Evolutionary conservation across 805 yeast genomes (phyloP).

Genomic region (Tetrapisispora taiwanensis): DNA sequence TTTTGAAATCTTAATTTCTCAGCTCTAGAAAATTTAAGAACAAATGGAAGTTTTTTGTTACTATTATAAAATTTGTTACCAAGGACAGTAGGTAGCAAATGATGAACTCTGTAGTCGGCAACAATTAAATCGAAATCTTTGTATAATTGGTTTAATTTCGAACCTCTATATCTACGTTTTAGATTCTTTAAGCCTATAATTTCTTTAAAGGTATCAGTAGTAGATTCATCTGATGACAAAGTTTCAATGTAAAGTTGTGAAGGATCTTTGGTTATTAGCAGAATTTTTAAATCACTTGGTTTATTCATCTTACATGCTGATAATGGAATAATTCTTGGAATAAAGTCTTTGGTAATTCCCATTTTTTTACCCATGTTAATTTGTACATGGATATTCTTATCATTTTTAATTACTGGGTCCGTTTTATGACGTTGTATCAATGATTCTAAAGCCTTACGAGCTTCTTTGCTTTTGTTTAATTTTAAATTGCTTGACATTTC

Average conservation of each 20-base stretch:
- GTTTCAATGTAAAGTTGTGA: conserved; percentile 44
- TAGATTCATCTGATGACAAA: conserved; percentile 40
- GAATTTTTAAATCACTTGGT: conserved; percentile 39
- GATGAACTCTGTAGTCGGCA: conserved; percentile 60
- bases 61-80: conserved; percentile 54
- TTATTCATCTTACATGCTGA: conserved; percentile 39
- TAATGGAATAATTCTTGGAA: conserved; percentile 52
- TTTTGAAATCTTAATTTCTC: conserved; percentile 31
- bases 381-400: conserved; percentile 30
- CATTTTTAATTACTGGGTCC: conserved; percentile 20
- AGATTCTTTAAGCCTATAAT: conserved; percentile 51
- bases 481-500: conserved; percentile 8
- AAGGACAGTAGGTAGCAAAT: conserved; percentile 45
- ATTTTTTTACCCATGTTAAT: conserved; percentile 39
- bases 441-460: conserved; percentile 16
- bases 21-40: conserved; percentile 45
- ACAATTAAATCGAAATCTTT: conserved; percentile 58
- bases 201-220: conserved; percentile 53
- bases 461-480: conserved; percentile 5
- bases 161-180: conserved; percentile 36
- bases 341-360: conserved; percentile 35
- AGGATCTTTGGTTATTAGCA: conserved; percentile 69
- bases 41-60: conserved; percentile 56
- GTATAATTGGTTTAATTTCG: conserved; percentile 38
- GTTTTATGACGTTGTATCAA: conserved; percentile 24